A percentile compares a stretch with the other conserved stretches of the same genome.
Evolutionary conservation across 163 green algal species (phyloP).

Genomic region (Chlorella variabilis): DNA sequence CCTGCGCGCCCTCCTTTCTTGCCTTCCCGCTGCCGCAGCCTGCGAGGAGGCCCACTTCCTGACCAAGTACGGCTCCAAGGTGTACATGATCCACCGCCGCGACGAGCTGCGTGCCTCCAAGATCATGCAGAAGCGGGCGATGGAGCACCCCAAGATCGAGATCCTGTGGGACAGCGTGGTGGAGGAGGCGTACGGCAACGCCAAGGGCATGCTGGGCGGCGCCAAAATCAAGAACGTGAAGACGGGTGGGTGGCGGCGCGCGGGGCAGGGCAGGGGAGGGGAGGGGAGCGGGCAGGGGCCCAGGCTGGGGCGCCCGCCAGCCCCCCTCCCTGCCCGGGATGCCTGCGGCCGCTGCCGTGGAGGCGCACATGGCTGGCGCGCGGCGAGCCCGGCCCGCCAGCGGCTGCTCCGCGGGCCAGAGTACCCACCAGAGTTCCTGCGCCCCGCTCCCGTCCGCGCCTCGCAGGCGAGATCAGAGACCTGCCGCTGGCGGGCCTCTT

Average conservation of each 20-base stretch:
- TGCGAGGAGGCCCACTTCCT: slow-evolving; percentile 94
- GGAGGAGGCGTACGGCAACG: slow-evolving; percentile 80
- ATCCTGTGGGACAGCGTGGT: slow-evolving; percentile 78
- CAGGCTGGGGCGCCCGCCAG: too few relatives aligned
- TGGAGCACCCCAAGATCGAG: slow-evolving; percentile 90
- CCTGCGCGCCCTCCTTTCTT: not conserved
- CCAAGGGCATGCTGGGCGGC: slow-evolving; percentile 62
- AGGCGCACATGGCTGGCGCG: too few relatives aligned
- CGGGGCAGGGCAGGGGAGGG: too few relatives aligned
- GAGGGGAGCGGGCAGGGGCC: too few relatives aligned
- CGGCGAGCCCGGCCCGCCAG: too few relatives aligned
- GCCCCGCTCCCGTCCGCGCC: too few relatives aligned
- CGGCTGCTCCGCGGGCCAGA: too few relatives aligned
- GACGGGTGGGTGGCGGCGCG: slow-evolving; percentile 49
- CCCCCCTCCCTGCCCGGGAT: too few relatives aligned
- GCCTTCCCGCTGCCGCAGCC: slow-evolving; percentile 48
- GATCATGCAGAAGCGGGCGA: slow-evolving; percentile 80
- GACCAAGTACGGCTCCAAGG: slow-evolving; percentile 89
- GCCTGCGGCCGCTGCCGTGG: too few relatives aligned
- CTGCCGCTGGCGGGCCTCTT: slow-evolving; percentile 82
- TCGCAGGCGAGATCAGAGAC: slow-evolving; percentile 63
- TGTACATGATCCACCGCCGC: slow-evolving; percentile 91
- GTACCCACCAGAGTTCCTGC: too few relatives aligned
- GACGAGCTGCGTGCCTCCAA: slow-evolving; percentile 87
- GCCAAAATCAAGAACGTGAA: slow-evolving; percentile 72